These are phyloP conservation scores for Perkinsus chesapeaki DNA, from an alignment of 169 alveolate species.

Conservation along the genomic window DNA sequence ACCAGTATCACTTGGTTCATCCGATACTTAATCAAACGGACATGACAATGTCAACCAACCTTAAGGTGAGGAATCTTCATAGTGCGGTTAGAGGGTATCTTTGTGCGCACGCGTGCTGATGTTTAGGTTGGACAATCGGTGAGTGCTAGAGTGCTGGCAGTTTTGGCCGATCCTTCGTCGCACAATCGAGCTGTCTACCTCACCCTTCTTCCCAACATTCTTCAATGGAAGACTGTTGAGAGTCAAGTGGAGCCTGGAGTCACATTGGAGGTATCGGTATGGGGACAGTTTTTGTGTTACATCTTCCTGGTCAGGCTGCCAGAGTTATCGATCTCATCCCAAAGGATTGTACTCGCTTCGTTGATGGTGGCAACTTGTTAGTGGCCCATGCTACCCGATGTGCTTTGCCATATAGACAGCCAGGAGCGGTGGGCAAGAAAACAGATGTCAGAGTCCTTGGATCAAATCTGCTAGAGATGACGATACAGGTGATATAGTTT, in stretches of 20 bases:
- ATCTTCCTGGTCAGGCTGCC: neutral
- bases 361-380: neutral
- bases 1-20: neutral
- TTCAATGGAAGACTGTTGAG: neutral
- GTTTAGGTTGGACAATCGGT: neutral
- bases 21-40: neutral
- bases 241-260: neutral
- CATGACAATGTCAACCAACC: neutral
- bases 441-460: neutral
- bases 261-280: neutral
- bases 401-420: neutral
- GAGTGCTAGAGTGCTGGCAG: neutral
- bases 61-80: neutral
- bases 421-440: neutral
- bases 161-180: neutral
- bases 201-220: neutral
- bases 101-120: neutral
- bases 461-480: neutral
- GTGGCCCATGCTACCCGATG: neutral
- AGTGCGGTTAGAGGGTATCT: neutral
- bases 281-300: neutral
- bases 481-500: neutral
- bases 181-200: neutral
- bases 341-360: neutral
- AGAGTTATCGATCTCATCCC: neutral